Evolutionary conservation across 352 stramenopile genomes (phyloP).

Genomic region (Phytophthora nicotianae): DNA sequence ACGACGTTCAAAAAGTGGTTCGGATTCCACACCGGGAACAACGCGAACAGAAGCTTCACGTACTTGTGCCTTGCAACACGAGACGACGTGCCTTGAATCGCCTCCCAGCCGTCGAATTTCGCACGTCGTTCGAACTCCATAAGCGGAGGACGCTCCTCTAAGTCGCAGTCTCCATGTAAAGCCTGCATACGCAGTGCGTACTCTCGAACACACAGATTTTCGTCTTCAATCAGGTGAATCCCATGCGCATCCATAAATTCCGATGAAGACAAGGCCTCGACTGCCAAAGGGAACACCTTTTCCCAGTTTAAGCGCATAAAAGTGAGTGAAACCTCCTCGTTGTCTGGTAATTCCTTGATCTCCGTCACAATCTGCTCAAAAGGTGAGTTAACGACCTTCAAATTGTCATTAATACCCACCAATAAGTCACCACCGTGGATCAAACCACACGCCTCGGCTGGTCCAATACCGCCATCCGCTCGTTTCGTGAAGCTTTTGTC

Average conservation of each 20-base stretch:
- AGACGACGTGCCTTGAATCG: slow-evolving; percentile 53
- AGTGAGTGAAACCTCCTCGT: slow-evolving; percentile 47
- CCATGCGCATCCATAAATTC: slow-evolving; percentile 57
- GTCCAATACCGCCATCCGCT: slow-evolving; percentile 54
- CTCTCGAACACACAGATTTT: slow-evolving; percentile 77
- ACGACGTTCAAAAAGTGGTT: slow-evolving; percentile 55
- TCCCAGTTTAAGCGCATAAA: slow-evolving; percentile 74
- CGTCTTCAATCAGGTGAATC: slow-evolving; percentile 55
- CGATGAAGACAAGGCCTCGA: slow-evolving; percentile 47
- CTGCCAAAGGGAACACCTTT: slow-evolving; percentile 54
- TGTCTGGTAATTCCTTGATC: slow-evolving; percentile 63
- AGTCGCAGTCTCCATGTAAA: slow-evolving; percentile 70
- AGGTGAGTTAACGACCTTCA: slow-evolving; percentile 55
- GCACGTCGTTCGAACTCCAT: slow-evolving; percentile 73
- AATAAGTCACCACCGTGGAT: slow-evolving; percentile 78
- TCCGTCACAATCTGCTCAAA: slow-evolving; percentile 75
- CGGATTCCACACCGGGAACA: slow-evolving; percentile 78
- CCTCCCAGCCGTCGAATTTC: slow-evolving; percentile 80
- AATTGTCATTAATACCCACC: slow-evolving; percentile 64
- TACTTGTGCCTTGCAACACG: slow-evolving; percentile 70
- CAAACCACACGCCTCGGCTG: slow-evolving; percentile 58
- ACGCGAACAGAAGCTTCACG: slow-evolving; percentile 75
- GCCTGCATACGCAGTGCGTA: slow-evolving; percentile 83
- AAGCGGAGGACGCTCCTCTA: slow-evolving; percentile 54
- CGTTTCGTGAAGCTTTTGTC: slow-evolving; percentile 74